A percentile compares a stretch with the other conserved stretches of the same genome.
phyloP scores from a whole-genome alignment of 2,329 filamentous ascomycete genomes.

The Alternaria sp. region DNA sequence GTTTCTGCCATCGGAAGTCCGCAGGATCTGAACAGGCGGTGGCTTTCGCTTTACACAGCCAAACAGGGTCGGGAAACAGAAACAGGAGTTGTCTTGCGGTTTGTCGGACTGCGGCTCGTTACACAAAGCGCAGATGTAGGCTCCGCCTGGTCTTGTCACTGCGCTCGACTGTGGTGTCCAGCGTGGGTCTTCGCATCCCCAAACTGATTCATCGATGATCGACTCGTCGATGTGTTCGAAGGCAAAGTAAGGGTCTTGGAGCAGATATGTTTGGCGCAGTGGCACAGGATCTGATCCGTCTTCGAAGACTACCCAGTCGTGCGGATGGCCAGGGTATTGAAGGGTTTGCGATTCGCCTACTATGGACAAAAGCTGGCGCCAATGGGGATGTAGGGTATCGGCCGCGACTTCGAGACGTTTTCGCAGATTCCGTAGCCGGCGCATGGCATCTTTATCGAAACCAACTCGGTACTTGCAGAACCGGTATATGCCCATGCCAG shows the following conservation, averaged over 20 bases:
- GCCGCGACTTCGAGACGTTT: conserved; percentile 61
- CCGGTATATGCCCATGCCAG: conserved; percentile 65
- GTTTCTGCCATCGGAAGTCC: conserved; percentile 60
- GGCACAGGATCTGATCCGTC: conserved; percentile 54
- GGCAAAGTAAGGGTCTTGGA: conserved; percentile 55
- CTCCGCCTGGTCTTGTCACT: conserved; percentile 36
- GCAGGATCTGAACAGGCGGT: conserved; percentile 60
- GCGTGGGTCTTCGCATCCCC: conserved; percentile 59
- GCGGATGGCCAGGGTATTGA: conserved; percentile 56
- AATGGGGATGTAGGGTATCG: conserved; percentile 59
- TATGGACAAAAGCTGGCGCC: conserved; percentile 58
- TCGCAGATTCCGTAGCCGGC: conserved; percentile 53
- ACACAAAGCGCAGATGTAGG: conserved; percentile 54
- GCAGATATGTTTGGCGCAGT: conserved; percentile 55
- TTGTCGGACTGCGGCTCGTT: conserved; percentile 59
- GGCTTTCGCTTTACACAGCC: conserved; percentile 51
- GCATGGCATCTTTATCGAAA: conserved; percentile 59
- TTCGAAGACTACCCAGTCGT: conserved; percentile 59
- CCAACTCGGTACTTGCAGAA: conserved; percentile 67
- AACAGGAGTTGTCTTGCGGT: conserved; percentile 56
- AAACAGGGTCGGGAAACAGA: conserved; percentile 62
- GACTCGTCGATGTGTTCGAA: conserved; percentile 60
- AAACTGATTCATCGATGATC: conserved; percentile 56
- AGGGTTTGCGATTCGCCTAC: conserved; percentile 52
- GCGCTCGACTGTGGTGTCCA: conserved; percentile 40